Conservation (phyloP, 108 stramenopile genomes). For the Parmales sp. region DNA sequence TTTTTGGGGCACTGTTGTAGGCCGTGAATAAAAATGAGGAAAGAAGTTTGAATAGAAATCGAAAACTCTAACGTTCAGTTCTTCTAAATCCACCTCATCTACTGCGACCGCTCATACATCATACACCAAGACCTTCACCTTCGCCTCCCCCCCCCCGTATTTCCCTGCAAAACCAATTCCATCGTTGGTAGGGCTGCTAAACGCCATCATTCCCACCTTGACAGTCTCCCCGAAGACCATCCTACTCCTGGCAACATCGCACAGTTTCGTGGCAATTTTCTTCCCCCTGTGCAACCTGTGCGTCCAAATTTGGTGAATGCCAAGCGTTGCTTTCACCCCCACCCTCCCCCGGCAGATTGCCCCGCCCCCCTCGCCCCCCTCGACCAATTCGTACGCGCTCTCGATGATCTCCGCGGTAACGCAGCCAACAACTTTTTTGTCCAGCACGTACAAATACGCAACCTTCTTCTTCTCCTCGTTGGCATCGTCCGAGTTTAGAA, state of each 20-base stretch:
- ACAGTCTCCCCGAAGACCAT: conserved; percentile 53
- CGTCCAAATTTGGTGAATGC: conserved; percentile 66
- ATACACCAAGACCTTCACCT: no score
- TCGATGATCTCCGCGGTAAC: conserved; percentile 37
- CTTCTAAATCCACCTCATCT: no score
- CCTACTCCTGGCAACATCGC: conserved; percentile 48
- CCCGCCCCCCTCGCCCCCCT: not conserved
- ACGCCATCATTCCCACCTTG: conserved; percentile 40
- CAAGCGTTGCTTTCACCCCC: conserved; percentile 37
- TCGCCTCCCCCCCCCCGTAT: conserved; percentile 19
- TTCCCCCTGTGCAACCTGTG: conserved; percentile 39
- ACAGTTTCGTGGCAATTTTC: conserved; percentile 56
- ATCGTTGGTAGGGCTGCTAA: conserved; percentile 69
- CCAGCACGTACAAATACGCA: conserved; percentile 47
- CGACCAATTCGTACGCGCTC: conserved; percentile 38
- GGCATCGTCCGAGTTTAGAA: conserved; percentile 16
- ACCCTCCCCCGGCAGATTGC: not conserved
- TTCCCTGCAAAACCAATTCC: conserved; percentile 48
- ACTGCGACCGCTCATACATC: no score
- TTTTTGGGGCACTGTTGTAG: no score
- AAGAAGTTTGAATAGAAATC: no score
- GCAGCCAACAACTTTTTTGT: conserved; percentile 54
- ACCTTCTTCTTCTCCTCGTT: conserved; percentile 11
- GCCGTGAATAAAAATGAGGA: no score
- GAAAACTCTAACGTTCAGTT: no score